Percentiles rank a stretch among this genome's conserved stretches.
phyloP scores from a whole-genome alignment of 805 yeast genomes.

The Starmerella gropengiesseri region DNA sequence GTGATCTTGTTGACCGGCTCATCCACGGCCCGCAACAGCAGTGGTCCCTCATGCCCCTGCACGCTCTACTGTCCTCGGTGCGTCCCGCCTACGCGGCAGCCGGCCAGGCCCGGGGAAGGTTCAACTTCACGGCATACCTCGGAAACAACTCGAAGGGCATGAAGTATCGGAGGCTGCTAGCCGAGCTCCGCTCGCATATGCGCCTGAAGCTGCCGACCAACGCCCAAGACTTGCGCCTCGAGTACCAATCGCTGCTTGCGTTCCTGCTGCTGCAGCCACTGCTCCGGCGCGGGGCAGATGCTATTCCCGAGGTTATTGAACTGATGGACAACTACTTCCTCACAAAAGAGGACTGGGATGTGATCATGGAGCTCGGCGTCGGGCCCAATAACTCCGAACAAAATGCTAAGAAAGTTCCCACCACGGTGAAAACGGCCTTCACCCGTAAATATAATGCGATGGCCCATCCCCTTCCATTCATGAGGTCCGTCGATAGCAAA shows the following conservation, averaged over 20 bases:
- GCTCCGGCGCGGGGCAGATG: slow-evolving; percentile 44
- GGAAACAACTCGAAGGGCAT: slow-evolving; percentile 81
- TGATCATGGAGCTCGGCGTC: slow-evolving; percentile 68
- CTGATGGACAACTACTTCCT: slow-evolving; percentile 75
- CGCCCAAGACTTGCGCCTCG: slow-evolving; percentile 60
- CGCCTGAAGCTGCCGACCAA: slow-evolving; percentile 70
- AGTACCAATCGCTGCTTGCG: slow-evolving; percentile 58
- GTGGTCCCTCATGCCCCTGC: slow-evolving; percentile 88
- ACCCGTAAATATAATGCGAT: slow-evolving; percentile 70
- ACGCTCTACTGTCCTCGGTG: slow-evolving; percentile 76
- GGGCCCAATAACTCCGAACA: slow-evolving; percentile 41
- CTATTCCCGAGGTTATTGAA: slow-evolving; percentile 54
- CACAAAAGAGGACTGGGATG: slow-evolving; percentile 89
- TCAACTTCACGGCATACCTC: slow-evolving; percentile 73
- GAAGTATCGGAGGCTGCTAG: slow-evolving; percentile 67
- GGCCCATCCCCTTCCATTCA: slow-evolving; percentile 77
- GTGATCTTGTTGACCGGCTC: slow-evolving; percentile 68
- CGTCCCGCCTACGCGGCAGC: slow-evolving; percentile 59
- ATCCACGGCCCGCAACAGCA: slow-evolving; percentile 88
- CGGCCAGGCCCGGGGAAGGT: slow-evolving; percentile 58
- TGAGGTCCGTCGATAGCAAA: slow-evolving; percentile 38
- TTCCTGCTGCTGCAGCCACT: slow-evolving; percentile 51
- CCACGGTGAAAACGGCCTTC: slow-evolving; percentile 73
- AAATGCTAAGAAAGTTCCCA: slow-evolving; percentile 52
- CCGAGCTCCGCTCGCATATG: slow-evolving; percentile 81